Evolutionary conservation across 768 basidiomycete genomes (phyloP).

Genomic region (Tylopilus felleus): DNA sequence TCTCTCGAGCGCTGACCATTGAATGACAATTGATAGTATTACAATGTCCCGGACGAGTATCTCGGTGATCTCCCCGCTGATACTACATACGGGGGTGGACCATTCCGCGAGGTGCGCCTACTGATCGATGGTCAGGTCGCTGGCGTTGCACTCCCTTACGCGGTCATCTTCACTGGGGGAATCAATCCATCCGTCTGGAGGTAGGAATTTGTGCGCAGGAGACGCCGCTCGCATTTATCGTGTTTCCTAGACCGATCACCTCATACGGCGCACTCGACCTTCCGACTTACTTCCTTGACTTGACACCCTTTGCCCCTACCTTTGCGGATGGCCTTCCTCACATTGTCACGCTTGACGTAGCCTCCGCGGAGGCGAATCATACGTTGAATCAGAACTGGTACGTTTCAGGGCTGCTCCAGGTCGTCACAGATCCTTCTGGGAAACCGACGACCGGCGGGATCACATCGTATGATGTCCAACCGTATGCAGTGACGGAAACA

Average conservation of each 20-base stretch:
- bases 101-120: constrained; percentile 62
- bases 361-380: constrained; percentile 63
- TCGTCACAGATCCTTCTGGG: constrained; percentile 60
- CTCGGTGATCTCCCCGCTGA: constrained; percentile 50
- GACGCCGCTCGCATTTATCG: not conserved
- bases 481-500: constrained; percentile 51
- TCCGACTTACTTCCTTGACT: constrained; percentile 73
- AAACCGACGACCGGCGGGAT: constrained; percentile 68
- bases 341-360: constrained; percentile 68
- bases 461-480: constrained; percentile 51
- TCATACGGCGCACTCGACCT: constrained; percentile 75
- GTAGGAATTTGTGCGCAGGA: constrained; percentile 30
- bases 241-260: constrained; percentile 54
- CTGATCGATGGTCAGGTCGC: constrained; percentile 55
- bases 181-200: constrained; percentile 69
- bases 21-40: constrained; percentile 59
- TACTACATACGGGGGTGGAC: constrained; percentile 45
- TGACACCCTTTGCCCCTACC: constrained; percentile 73
- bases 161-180: constrained; percentile 71
- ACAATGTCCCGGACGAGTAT: constrained; percentile 62
- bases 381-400: constrained; percentile 76
- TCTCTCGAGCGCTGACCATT: not conserved
- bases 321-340: constrained; percentile 69
- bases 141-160: constrained; percentile 56
- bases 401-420: constrained; percentile 66